These are phyloP conservation scores for Aschersonia sp. DNA, from an alignment of 2,329 filamentous ascomycete genomes.

Conservation along the genomic window DNA sequence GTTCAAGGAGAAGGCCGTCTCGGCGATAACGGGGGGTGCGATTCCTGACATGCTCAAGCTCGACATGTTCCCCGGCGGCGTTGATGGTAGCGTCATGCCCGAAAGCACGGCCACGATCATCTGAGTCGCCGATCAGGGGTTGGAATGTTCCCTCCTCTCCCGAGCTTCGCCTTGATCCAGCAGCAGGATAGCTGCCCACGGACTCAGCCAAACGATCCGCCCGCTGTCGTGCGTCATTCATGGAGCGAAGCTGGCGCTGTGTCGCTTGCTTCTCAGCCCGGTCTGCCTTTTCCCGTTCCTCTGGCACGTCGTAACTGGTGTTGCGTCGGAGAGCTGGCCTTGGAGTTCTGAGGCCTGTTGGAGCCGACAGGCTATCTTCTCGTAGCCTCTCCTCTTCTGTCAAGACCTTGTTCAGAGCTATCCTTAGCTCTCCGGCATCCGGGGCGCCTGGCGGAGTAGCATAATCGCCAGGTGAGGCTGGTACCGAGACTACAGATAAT, in stretches of 20 bases:
- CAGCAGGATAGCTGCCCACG: slow-evolving; percentile 22
- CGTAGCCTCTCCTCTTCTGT: slow-evolving; percentile 15
- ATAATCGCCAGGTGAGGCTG: slow-evolving; percentile 7
- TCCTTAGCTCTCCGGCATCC: slow-evolving; percentile 22
- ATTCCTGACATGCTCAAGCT: slow-evolving; percentile 7
- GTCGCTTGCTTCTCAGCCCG: slow-evolving; percentile 21
- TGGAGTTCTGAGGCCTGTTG: slow-evolving; percentile 9
- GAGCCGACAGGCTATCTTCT: slow-evolving; percentile 4
- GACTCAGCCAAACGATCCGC: slow-evolving; percentile 24
- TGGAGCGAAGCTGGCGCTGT: slow-evolving; percentile 22
- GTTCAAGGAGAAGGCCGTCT: slow-evolving; percentile 8
- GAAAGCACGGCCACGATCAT: slow-evolving; percentile 9
- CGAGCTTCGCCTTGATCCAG: slow-evolving; percentile 21
- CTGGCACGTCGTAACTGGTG: slow-evolving; percentile 26
- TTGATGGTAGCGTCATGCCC: slow-evolving; percentile 7
- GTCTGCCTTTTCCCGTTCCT: slow-evolving; percentile 24
- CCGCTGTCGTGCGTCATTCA: slow-evolving; percentile 23
- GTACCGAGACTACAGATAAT: background rate
- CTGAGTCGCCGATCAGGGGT: slow-evolving; percentile 15
- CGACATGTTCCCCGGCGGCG: background rate
- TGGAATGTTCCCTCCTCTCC: slow-evolving; percentile 19
- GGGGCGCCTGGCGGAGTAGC: slow-evolving; percentile 18
- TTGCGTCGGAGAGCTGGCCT: slow-evolving; percentile 26
- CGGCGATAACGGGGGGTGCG: slow-evolving; percentile 13
- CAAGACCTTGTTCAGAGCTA: slow-evolving; percentile 23